phyloP scores from a whole-genome alignment of 768 basidiomycete genomes.

The Suillus subluteus region DNA sequence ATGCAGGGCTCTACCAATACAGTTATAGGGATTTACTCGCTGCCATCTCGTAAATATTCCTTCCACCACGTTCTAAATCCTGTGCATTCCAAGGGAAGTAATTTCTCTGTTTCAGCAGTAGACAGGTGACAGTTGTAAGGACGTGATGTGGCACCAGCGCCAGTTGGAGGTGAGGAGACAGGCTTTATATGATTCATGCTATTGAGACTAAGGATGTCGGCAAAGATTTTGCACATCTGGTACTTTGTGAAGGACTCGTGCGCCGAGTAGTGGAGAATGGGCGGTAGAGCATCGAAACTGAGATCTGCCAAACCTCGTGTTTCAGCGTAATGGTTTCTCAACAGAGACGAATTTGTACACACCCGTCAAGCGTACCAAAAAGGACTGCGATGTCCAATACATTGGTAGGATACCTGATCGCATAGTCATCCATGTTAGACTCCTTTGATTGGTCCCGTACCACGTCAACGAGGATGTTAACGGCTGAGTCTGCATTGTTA shows the following conservation, averaged over 20 bases:
- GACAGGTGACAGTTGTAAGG: constrained; percentile 84
- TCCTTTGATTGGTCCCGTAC: constrained; percentile 84
- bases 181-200: constrained; percentile 72
- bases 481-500: constrained; percentile 84
- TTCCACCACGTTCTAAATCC: constrained; percentile 90
- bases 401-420: constrained; percentile 91
- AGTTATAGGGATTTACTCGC: constrained; percentile 15
- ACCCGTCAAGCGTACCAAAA: constrained; percentile 80
- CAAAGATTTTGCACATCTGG: constrained; percentile 84
- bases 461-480: constrained; percentile 88
- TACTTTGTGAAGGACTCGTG: constrained; percentile 90
- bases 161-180: constrained; percentile 68
- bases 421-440: constrained; percentile 97
- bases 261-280: constrained; percentile 85
- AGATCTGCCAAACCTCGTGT: constrained; percentile 32
- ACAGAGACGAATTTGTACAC: constrained; percentile 22
- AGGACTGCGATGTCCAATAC: constrained; percentile 84
- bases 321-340: background rate
- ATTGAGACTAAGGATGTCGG: constrained; percentile 67
- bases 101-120: constrained; percentile 70
- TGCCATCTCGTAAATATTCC: constrained; percentile 40
- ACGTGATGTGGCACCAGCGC: constrained; percentile 67
- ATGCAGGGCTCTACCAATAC: background rate
- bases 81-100: constrained; percentile 62
- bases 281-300: constrained; percentile 49